phyloP scores from a whole-genome alignment of 2,329 filamentous ascomycete genomes.

The Neonectria sp. region DNA sequence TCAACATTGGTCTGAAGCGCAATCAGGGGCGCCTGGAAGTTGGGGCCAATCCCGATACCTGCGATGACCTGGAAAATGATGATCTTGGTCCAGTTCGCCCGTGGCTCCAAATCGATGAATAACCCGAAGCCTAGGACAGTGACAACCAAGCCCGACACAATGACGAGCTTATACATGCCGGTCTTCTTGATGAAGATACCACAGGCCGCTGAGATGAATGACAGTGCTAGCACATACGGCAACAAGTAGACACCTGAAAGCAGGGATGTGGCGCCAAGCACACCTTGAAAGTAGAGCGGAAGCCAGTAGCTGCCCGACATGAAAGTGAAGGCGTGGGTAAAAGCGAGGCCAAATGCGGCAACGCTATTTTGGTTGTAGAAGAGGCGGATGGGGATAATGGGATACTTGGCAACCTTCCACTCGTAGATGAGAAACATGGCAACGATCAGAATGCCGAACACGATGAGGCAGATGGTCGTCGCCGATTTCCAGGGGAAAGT shows the following conservation, averaged over 20 bases:
- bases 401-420: conserved; percentile 80
- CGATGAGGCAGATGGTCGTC: conserved; percentile 81
- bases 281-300: conserved; percentile 87
- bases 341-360: conserved; percentile 75
- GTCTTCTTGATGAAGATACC: conserved; percentile 74
- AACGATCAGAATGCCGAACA: conserved; percentile 78
- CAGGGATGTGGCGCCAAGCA: conserved; percentile 77
- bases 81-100: conserved; percentile 68
- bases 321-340: conserved; percentile 83
- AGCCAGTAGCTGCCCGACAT: conserved; percentile 86
- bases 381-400: conserved; percentile 81
- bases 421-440: conserved; percentile 81
- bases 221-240: conserved; percentile 78
- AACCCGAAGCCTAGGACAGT: conserved; percentile 77
- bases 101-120: conserved; percentile 72
- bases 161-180: conserved; percentile 74
- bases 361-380: conserved; percentile 78
- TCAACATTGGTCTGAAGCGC: conserved; percentile 76
- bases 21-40: conserved; percentile 79
- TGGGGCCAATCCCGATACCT: conserved; percentile 76
- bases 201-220: conserved; percentile 71
- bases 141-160: conserved; percentile 71
- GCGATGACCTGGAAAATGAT: conserved; percentile 75
- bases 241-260: conserved; percentile 82
- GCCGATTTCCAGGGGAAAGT: conserved; percentile 81